Conservation (phyloP, 116 monocot genomes). For the Posidonia oceanica region DNA sequence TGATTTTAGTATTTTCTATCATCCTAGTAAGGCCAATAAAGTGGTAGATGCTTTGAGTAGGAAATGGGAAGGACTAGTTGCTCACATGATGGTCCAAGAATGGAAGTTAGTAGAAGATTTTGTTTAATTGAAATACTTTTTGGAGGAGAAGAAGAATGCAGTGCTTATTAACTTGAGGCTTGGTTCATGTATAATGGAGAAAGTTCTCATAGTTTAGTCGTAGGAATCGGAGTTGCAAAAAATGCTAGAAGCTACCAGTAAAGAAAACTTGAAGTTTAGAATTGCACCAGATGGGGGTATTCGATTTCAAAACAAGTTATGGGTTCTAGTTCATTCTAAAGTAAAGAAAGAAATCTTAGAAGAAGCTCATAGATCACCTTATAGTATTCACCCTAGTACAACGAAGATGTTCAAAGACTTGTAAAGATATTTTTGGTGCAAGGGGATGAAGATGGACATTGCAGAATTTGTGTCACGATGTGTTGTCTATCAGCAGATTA, state of each 20-base stretch:
- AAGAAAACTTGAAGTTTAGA: background rate
- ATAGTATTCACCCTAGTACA: background rate
- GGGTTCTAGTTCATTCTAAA: conserved; percentile 2
- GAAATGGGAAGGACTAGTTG: no score
- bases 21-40: no score
- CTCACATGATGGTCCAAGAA: no score
- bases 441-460: conserved; percentile 11
- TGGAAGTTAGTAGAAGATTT: background rate
- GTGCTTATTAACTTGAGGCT: background rate
- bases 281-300: background rate
- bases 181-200: background rate
- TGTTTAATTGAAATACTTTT: background rate
- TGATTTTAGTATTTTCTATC: no score
- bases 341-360: conserved; percentile 7
- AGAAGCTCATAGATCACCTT: background rate
- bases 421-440: conserved; percentile 5
- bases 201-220: background rate
- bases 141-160: background rate
- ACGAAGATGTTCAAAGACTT: conserved; percentile 18
- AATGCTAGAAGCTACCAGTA: background rate
- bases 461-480: conserved; percentile 4
- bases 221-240: background rate
- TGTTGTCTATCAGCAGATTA: background rate
- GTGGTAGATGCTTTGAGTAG: no score
- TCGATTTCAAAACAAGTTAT: background rate